Base-by-base conservation (phyloP, 2,329 filamentous ascomycete genomes). In the Ceratocystis diversiconidia region DNA sequence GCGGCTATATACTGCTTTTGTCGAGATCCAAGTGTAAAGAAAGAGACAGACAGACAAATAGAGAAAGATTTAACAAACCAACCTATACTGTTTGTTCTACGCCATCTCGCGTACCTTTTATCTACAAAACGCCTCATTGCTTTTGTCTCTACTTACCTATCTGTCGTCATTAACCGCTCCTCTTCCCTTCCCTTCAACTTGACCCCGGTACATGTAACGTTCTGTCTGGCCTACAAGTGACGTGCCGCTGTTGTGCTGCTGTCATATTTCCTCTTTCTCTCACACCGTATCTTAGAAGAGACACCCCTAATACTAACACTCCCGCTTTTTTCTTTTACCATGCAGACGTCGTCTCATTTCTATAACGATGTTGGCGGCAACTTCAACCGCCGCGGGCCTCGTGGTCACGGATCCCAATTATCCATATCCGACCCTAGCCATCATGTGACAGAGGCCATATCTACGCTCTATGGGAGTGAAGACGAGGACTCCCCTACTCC, bases 371-470 rank as follows among this genome's bases (percentile, higher is more conserved):
- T 78, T 74, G 79, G 80, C 73, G 78, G 76, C 72, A 82, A 77
- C 74, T 82, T 84, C 75, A 81, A 75, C 73, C 81, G 81, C 74
- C 63, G 66, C 44, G 63, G 60, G 60, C 82, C 65, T 41, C 82
- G 82, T 72, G 82, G 82, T 70, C 82, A 84, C 74, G 75, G 75
- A 68, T 81, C 76, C 72, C 80, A 84, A 71, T 77, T 84, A 62
- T 85, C 82, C 66, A 85, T 95, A 74, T 94, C 89, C 75, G 91
- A 96, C 76, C 88, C 92, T 68, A 90, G 83, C 76, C 90, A 96
- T 77, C 92, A 96, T 82, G 90, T 96, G 73, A 96, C 91, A 66
- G 92, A 96, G 75, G 88, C 90, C 67, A 95, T 96, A 75, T 90
- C 90, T 63, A 91, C 91, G 71, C 83, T 95, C 76, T 96, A 96